These are phyloP conservation scores for Pistacia integerrima DNA, from an alignment of 345 rosid species.

Conservation along the genomic window DNA sequence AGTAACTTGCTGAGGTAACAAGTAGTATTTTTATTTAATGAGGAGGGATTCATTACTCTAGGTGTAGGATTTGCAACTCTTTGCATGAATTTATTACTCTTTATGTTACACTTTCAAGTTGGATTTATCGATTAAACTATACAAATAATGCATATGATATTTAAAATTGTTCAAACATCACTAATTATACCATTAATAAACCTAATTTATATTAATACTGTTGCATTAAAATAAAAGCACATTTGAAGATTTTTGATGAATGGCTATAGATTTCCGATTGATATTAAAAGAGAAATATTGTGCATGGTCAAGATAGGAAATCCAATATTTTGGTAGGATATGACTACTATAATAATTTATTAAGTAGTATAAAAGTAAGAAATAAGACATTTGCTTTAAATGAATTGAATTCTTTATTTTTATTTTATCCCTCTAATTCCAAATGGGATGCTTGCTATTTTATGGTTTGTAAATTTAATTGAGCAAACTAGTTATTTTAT, in stretches of 20 bases:
- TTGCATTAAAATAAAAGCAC: too few species aligned
- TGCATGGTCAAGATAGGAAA: background rate
- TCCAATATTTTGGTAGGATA: background rate
- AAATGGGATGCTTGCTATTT: background rate
- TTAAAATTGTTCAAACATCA: background rate
- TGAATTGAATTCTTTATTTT: background rate
- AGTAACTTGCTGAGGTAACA: too few species aligned
- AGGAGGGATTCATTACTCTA: too few species aligned
- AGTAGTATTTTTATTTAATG: too few species aligned
- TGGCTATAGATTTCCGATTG: background rate
- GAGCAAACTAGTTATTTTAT: slow-evolving; percentile 9
- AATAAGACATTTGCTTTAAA: too few species aligned
- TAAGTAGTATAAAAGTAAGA: background rate
- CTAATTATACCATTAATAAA: background rate
- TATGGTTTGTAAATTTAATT: slow-evolving; percentile 7
- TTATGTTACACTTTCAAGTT: too few species aligned
- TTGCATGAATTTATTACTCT: too few species aligned
- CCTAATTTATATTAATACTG: too few species aligned
- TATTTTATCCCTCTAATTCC: slow-evolving; percentile 7
- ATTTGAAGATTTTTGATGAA: background rate
- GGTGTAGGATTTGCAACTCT: background rate
- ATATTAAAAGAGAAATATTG: too few species aligned
- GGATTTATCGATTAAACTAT: background rate
- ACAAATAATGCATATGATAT: background rate
- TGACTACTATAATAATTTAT: background rate